Evolutionary conservation across 1,284 basidiomycete genomes (phyloP), one percentile per base, ranked within the genome.

Genomic region (Moesziomyces antarcticus): DNA sequence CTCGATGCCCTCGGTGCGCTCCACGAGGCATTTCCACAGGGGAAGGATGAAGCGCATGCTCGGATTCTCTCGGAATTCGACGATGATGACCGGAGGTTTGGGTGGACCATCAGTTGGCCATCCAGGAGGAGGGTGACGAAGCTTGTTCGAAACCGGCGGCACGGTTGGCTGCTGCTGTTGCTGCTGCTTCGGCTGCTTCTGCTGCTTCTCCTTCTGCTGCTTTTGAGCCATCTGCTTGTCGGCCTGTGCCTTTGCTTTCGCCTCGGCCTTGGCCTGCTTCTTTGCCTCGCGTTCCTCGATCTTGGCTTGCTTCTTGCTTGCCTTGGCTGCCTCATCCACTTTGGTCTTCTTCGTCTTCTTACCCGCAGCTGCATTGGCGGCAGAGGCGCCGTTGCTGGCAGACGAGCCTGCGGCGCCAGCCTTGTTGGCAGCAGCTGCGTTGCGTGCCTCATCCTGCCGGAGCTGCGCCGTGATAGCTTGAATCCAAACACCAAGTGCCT

Each of bases 31-130:
- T 41, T 79, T 67, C 81, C 81, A 82, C 40, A 83, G 51, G 1
- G 82, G 82, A 6, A 83, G 69, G 30, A 81, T 67, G 61, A 82
- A 82, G 50, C 79, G 69, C 56, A 78, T 71, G 59, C 68, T 75
- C 18, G 80, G 75, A 42, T 81, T 81, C 50, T 83, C 82, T n/a
- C 79, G 75, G 60, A 81, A 83, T 56, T 83, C 82, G 37, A 83
- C 75, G 8, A 81, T 55, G 24, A 83, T 65, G 47, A 83, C 75
- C 1, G 82, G 82, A n/a, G 80, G 81, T 30, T 65, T 62, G 13
- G 73, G 73, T 13, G 64, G 73, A 6, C 68, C 64, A 37, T 74
- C 72, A 3, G 72, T 74, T 22, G 73, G 73, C 73, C 73, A 75
- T 33, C 73, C 68, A 20, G 73, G 73, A 45, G 73, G 68, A 43